Evolutionary conservation across 805 yeast genomes (phyloP), one percentile per base, ranked within the genome.

Genomic region (Dipodascus geniculatus): DNA sequence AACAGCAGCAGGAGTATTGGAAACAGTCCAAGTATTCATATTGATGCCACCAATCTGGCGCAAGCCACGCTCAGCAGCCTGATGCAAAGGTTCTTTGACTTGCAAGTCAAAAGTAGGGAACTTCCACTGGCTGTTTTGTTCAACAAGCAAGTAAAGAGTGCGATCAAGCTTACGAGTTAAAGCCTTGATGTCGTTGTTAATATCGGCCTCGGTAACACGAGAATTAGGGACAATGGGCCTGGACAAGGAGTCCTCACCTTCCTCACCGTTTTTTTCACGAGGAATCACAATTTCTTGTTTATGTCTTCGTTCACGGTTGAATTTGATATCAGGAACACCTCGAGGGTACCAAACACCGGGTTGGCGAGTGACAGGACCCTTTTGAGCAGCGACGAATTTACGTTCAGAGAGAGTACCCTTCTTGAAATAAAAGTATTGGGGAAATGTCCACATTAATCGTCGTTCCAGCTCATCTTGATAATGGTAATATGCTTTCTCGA

Each of bases 391-490:
- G 52, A 82, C 71, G 69, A 81, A 91, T 61, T 79, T 80, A 65
- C 88, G 86, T 66, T 88, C 96, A 2, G 96, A 80, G 57, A 93
- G 74, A 0, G 97, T 84, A 57, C 98, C 98, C 62, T 79, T 83
- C 65, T 85, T 87, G 73, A 83, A 93, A 71, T 90, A 93, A 66
- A 81, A 90, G 79, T 88, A 88, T 61, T 84, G 82, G 3, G 99
- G 98, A 69, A 93, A 93, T 0, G 98, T 89, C 96, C 96, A 89
- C 96, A 90, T 89, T 60, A 93, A 75, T 62, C 98, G 78, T 64
- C 82, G 82, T 74, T 89, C 90, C 53, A 93, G 75, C 67, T 87
- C 95, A 51, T 81, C 79, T 68, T 90, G 96, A 67, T 93, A 93
- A 53, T 80, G 73, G 66, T 85, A 87, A 68, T 83, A 93, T 51